These are phyloP conservation scores for Ogataea degrootiae DNA, from an alignment of 805 yeast genomes.

Conservation along the genomic window DNA sequence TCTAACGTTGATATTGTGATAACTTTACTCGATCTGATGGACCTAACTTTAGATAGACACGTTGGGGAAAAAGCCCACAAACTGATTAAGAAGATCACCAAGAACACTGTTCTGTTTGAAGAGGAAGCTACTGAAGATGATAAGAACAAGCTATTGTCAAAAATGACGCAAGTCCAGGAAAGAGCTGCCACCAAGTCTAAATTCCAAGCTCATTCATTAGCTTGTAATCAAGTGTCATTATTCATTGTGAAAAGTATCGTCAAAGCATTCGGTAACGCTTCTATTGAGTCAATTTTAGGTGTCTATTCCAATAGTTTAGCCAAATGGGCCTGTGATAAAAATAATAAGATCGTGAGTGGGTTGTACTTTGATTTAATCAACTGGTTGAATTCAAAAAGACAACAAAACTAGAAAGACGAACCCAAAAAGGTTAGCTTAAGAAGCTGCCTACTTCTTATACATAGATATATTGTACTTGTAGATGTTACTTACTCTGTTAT, in stretches of 20 bases:
- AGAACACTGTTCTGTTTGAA: slow-evolving; percentile 29
- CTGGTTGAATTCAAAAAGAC: slow-evolving; percentile 60
- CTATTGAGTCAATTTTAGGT: slow-evolving; percentile 44
- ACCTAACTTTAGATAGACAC: slow-evolving; percentile 61
- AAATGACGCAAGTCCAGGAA: slow-evolving; percentile 39
- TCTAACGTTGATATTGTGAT: slow-evolving; percentile 40
- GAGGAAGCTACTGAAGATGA: slow-evolving; percentile 7
- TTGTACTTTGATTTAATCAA: slow-evolving; percentile 75
- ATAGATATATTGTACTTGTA: too few relatives aligned
- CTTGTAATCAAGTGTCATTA: slow-evolving; percentile 64
- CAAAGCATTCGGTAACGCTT: slow-evolving; percentile 29
- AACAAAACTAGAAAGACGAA: not conserved
- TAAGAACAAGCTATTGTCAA: slow-evolving; percentile 13
- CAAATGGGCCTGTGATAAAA: slow-evolving; percentile 50
- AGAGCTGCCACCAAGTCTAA: slow-evolving; percentile 39
- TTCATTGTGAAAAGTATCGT: slow-evolving; percentile 57
- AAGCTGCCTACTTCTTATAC: too few relatives aligned
- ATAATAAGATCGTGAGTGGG: slow-evolving; percentile 45
- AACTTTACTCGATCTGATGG: slow-evolving; percentile 58
- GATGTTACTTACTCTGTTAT: too few relatives aligned
- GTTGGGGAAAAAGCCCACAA: slow-evolving; percentile 75
- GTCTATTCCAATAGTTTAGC: slow-evolving; percentile 53
- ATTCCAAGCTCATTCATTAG: slow-evolving; percentile 45
- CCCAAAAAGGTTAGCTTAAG: not conserved
- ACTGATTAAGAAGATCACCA: slow-evolving; percentile 59